Evolutionary conservation across 139 green algal species (phyloP), one percentile per base, ranked within the genome.

Genomic region (Microglena sp.): DNA sequence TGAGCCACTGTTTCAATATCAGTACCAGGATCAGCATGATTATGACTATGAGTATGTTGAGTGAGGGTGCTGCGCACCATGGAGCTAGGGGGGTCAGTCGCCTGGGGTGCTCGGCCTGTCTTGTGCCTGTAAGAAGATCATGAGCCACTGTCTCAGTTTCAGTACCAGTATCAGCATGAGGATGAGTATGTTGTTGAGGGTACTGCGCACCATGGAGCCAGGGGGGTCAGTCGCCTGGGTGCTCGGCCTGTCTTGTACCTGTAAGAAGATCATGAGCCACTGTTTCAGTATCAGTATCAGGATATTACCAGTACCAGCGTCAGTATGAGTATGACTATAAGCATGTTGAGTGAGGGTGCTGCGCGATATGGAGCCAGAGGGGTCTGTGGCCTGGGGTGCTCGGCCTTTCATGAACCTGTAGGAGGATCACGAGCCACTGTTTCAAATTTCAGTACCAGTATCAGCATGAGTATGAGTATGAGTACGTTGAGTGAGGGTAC

Each of bases 401-500:
- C 74, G 62, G 22, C 71, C 67, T 3, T 70, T 78, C 26, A 62
- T 70, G 66, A 75, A 80, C 27, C 75, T 80, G 45, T 40, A 31
- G 33, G 5, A 60, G 27, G 21, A 60, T 5, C 5, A 15, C 7
- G 54, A 27, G 22, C 3, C 7, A 60, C 22, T 18, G 15, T 50
- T 18, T 18, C 40, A 31, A n/a, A n/a, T n/a, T n/a, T n/a, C n/a
- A n/a, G n/a, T n/a, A n/a, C n/a, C n/a, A n/a, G n/a, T n/a, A n/a
- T n/a, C n/a, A n/a, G n/a, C n/a, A n/a, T n/a, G n/a, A n/a, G n/a
- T n/a, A n/a, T n/a, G n/a, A n/a, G n/a, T n/a, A n/a, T n/a, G n/a
- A n/a, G n/a, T n/a, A n/a, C n/a, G 66, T 75, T 95, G 83, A 7
- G 84, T 67, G 15, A 90, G 70, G 35, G 55, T 27, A 46, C 33